A percentile compares a stretch with the other conserved stretches of the same genome.
These are phyloP conservation scores for Colletotrichum spinosum DNA, from an alignment of 2,329 filamentous ascomycete species.

Conservation along the genomic window DNA sequence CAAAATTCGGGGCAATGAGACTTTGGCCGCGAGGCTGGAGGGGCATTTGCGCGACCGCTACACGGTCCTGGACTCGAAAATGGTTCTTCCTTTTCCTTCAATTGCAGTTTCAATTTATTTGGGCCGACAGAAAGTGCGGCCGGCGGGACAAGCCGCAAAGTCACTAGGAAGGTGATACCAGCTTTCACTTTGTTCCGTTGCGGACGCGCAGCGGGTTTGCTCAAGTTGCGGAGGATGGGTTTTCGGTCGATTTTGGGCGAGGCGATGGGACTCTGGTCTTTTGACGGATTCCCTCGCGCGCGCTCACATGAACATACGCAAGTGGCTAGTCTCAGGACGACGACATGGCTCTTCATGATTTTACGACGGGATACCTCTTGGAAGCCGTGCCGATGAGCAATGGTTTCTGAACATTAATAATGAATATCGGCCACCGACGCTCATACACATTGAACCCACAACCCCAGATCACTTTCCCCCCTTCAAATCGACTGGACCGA, in stretches of 20 bases:
- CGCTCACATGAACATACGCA: constrained; percentile 34
- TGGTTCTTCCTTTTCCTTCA: constrained; percentile 10
- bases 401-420: constrained; percentile 37
- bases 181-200: constrained; percentile 22
- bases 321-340: constrained; percentile 8
- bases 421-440: constrained; percentile 31
- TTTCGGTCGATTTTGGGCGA: constrained; percentile 36
- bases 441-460: constrained; percentile 20
- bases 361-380: constrained; percentile 37
- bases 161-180: constrained; percentile 11
- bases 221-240: constrained; percentile 32
- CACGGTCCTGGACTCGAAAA: constrained; percentile 26
- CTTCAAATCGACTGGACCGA: constrained; percentile 28
- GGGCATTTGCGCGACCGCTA: constrained; percentile 5
- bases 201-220: constrained; percentile 12
- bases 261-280: constrained; percentile 30
- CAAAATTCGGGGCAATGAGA: constrained; percentile 28
- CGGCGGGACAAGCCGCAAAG: constrained; percentile 7
- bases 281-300: constrained; percentile 28
- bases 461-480: constrained; percentile 10
- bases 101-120: constrained; percentile 5
- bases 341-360: constrained; percentile 30
- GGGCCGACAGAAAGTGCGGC: constrained; percentile 17
- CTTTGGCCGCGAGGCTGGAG: constrained; percentile 33
- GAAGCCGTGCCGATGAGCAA: constrained; percentile 16